Conservation (phyloP, 139 green algal species). For the Nannochloris sp. region DNA sequence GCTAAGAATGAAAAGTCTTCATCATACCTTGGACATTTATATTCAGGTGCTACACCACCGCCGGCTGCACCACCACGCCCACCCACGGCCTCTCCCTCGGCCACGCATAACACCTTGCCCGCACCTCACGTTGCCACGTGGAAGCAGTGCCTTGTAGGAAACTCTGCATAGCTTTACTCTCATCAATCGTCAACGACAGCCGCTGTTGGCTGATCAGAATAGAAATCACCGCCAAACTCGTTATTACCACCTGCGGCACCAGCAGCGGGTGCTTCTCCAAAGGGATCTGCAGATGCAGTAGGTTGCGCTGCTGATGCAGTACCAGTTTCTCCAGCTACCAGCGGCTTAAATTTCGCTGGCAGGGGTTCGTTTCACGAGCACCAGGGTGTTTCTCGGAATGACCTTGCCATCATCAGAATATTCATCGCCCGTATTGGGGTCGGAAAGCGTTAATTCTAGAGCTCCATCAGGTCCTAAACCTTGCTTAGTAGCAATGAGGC, state of each 20-base stretch:
- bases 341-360: conserved; percentile 19
- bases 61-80: no score
- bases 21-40: conserved; percentile 26
- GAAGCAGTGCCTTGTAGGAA: conserved; percentile 18
- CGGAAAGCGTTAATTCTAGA: conserved; percentile 54
- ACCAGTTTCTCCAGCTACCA: conserved; percentile 4
- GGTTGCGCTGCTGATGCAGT: background rate
- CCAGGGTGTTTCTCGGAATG: conserved; percentile 50
- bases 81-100: conserved; percentile 14
- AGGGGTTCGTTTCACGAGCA: conserved; percentile 59
- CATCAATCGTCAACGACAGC: conserved; percentile 21
- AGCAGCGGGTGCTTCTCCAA: background rate
- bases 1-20: no score
- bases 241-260: background rate
- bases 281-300: background rate
- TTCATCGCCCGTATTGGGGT: conserved; percentile 45
- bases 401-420: conserved; percentile 52
- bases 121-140: conserved; percentile 27
- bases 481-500: conserved; percentile 66
- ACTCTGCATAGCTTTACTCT: conserved; percentile 18
- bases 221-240: conserved; percentile 28
- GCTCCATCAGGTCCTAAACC: conserved; percentile 50
- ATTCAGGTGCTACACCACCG: conserved; percentile 12
- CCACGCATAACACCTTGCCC: conserved; percentile 26
- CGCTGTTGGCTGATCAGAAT: conserved; percentile 7